Base-by-base conservation (phyloP, 768 basidiomycete genomes). In the Mrakia gelida region DNA sequence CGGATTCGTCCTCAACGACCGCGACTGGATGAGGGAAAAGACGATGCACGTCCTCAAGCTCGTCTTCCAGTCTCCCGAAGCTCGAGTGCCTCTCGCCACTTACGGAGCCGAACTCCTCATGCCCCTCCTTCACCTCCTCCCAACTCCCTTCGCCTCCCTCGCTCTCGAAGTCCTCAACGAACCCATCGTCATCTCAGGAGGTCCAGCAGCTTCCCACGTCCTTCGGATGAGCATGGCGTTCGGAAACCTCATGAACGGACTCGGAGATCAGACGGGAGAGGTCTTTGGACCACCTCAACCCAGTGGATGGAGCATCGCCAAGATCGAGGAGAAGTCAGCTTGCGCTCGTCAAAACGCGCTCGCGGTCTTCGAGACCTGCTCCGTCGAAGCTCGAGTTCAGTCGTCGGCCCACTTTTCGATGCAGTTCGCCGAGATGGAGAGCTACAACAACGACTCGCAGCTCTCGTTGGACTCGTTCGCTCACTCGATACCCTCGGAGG, bases 131-230 rank as follows among this genome's bases (percentile, higher is more conserved):
- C 90, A 94, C 38, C 88, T 98, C 32, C 87, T 97, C n/a, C 91
- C 92, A 9, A 93, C 92, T 2, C 92, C 95, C 80, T 88, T 94
- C 49, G 91, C 95, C 15, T 85, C 90, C 11, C 89, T 92, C 79
- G 95, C 94, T 0, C 87, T 98, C 68, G 95, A 95, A 70, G 93
- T 98, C n/a, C 88, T 98, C 9, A 94, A 97, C 81, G 92, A 95
- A 81, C 94, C 94, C 0, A 89, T 92, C 84, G 89, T 88, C 28
- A 91, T 94, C 85, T 89, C 89, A 89, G 90, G 62, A 78, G 81
- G 68, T 45, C 79, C 59, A 91, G 88, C 91, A 0, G 92, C 93
- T 0, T 91, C 91, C 78, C 91, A 93, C 80, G 92, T 95, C n/a
- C 87, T 95, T 32, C 89, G 93, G 9, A 94, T 95, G 92, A 94